A percentile compares a stretch with the other conserved stretches of the same genome.
Evolutionary conservation across 768 basidiomycete genomes (phyloP).

Genomic region (Rhodosporidiobolus odoratus): DNA sequence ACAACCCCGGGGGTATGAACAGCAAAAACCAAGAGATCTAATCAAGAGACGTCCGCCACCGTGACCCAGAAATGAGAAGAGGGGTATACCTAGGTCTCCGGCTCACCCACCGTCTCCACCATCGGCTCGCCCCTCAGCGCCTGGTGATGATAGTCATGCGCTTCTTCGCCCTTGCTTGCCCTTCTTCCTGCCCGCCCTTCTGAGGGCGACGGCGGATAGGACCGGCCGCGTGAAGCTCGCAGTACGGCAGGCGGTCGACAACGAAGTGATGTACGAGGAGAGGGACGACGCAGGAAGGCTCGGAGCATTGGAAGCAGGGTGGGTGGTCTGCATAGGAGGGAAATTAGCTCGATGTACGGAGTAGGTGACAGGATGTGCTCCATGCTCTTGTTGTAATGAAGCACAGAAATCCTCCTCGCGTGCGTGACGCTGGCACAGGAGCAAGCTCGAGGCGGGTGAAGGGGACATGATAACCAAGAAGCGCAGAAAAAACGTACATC

Average conservation of each 20-base stretch:
- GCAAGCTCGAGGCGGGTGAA: not conserved
- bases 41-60: too few relatives aligned
- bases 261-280: constrained; percentile 42
- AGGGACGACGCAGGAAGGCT: constrained; percentile 22
- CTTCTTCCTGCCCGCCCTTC: not conserved
- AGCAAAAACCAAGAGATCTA: too few relatives aligned
- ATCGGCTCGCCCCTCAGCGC: too few relatives aligned
- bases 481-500: constrained; percentile 30
- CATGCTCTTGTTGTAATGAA: not conserved
- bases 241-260: constrained; percentile 39
- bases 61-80: too few relatives aligned
- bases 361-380: too few relatives aligned
- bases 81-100: too few relatives aligned
- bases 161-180: constrained; percentile 19
- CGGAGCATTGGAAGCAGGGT: constrained; percentile 39
- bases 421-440: too few relatives aligned
- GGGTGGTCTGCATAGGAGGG: constrained; percentile 37
- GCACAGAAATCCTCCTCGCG: too few relatives aligned
- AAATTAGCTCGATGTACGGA: too few relatives aligned
- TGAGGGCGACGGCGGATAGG: not conserved
- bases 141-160: constrained; percentile 32
- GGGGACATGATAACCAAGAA: not conserved
- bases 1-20: too few relatives aligned
- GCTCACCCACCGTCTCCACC: too few relatives aligned
- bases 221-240: constrained; percentile 34